These are phyloP conservation scores for Thielaviopsis populi DNA, from an alignment of 2,329 filamentous ascomycete genomes.

Conservation along the genomic window DNA sequence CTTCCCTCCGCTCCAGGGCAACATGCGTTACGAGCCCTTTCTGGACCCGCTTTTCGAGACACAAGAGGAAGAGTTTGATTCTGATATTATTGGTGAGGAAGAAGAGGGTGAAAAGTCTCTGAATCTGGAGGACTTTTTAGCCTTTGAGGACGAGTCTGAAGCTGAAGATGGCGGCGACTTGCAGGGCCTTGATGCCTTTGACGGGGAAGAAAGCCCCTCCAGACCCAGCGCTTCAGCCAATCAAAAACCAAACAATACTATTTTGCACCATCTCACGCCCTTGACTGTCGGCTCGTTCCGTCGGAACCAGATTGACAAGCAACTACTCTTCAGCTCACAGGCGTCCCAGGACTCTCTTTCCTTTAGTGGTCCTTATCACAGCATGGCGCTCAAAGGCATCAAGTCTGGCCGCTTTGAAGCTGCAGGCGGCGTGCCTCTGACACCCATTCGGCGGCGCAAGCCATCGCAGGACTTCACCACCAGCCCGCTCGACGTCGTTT, in stretches of 20 bases:
- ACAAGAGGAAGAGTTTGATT: slow-evolving; percentile 37
- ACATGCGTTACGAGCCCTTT: slow-evolving; percentile 60
- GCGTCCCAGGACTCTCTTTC: slow-evolving; percentile 47
- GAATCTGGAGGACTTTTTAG: slow-evolving; percentile 58
- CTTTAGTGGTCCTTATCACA: slow-evolving; percentile 41
- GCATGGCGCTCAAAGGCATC: slow-evolving; percentile 46
- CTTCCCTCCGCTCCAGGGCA: slow-evolving; percentile 25
- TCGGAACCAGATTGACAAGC: slow-evolving; percentile 47
- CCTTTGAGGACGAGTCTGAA: slow-evolving; percentile 38
- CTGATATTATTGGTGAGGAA: slow-evolving; percentile 33
- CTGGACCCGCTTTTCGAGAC: slow-evolving; percentile 37
- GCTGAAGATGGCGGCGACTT: slow-evolving; percentile 31
- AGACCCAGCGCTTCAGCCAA: slow-evolving; percentile 35
- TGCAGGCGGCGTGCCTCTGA: slow-evolving; percentile 48
- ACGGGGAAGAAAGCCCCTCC: slow-evolving; percentile 34
- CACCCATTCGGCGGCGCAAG: slow-evolving; percentile 47
- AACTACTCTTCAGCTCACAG: slow-evolving; percentile 44
- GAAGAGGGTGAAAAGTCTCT: slow-evolving; percentile 51
- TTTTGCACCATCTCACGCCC: slow-evolving; percentile 44
- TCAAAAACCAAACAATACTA: slow-evolving; percentile 26
- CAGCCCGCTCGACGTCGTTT: slow-evolving; percentile 35
- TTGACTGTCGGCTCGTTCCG: slow-evolving; percentile 68
- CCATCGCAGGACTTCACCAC: slow-evolving; percentile 31
- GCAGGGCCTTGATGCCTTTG: slow-evolving; percentile 27
- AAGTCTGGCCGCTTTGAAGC: slow-evolving; percentile 51